Percentiles rank a stretch among this genome's conserved stretches.
Evolutionary conservation across 2,329 filamentous ascomycete species (phyloP).

Genomic region (Amphichorda felina): DNA sequence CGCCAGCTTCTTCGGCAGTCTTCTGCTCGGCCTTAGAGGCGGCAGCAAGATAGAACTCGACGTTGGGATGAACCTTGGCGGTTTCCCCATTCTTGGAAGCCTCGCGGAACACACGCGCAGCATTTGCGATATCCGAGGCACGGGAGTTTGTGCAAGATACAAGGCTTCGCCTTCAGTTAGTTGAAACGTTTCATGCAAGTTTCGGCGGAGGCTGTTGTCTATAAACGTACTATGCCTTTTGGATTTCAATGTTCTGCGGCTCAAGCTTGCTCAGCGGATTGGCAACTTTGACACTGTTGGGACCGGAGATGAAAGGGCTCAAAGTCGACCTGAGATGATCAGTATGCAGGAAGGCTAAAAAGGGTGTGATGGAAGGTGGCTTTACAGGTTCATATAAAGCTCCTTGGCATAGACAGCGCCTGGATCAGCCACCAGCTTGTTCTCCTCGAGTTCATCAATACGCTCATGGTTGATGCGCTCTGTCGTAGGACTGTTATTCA

Average conservation of each 20-base stretch:
- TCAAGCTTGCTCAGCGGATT: constrained; percentile 68
- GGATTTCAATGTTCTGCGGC: constrained; percentile 58
- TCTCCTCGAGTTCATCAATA: constrained; percentile 60
- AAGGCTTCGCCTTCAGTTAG: no score
- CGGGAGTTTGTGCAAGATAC: constrained; percentile 85
- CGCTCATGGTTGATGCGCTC: constrained; percentile 57
- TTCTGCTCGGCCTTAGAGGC: constrained; percentile 10
- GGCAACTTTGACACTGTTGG: constrained; percentile 80
- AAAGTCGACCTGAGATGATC: no score
- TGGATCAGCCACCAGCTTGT: constrained; percentile 58
- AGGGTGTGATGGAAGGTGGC: neutral
- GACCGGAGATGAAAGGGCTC: constrained; percentile 71
- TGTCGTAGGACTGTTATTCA: constrained; percentile 32
- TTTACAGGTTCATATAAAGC: constrained; percentile 69
- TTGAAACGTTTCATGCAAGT: no score
- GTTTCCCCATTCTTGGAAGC: constrained; percentile 48
- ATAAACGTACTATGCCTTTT: constrained; percentile 91
- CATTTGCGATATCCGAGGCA: constrained; percentile 68
- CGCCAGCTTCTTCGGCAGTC: constrained; percentile 65
- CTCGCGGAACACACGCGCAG: constrained; percentile 75
- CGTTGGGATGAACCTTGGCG: neutral
- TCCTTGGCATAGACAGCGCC: constrained; percentile 75
- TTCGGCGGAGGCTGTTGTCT: no score
- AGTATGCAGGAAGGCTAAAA: constrained; percentile 17
- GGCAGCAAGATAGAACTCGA: constrained; percentile 1